Conservation (phyloP, 1,284 basidiomycete species). For the Clitocybe nebularis region DNA sequence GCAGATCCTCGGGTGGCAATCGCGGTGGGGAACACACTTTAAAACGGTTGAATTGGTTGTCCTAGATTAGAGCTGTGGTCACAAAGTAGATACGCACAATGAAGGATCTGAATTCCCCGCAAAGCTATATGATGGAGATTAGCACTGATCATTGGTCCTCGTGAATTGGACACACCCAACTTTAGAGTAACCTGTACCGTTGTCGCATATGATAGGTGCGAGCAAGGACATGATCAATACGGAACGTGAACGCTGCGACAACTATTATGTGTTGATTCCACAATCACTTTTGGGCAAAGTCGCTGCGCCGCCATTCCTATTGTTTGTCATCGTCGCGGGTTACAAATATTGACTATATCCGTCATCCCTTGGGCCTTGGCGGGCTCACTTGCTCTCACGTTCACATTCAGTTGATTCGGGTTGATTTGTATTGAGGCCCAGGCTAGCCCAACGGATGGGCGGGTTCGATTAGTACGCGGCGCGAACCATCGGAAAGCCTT, state of each 20-base stretch:
- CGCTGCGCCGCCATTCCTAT: too few species aligned
- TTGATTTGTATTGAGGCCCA: too few species aligned
- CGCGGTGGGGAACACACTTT: constrained; percentile 91
- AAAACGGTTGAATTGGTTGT: neutral
- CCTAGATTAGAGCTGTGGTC: constrained; percentile 5
- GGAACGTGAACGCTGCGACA: neutral
- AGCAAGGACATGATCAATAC: constrained; percentile 32
- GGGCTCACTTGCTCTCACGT: too few species aligned
- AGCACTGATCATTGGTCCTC: constrained; percentile 10
- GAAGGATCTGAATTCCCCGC: constrained; percentile 99
- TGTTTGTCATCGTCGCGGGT: neutral
- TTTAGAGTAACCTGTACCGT: constrained; percentile 97
- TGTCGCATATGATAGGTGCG: constrained; percentile 93
- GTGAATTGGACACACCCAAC: constrained; percentile 70
- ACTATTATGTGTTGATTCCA: too few species aligned
- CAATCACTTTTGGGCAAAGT: too few species aligned
- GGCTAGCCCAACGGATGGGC: too few species aligned
- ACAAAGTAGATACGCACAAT: constrained; percentile 57
- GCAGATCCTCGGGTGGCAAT: constrained; percentile 83
- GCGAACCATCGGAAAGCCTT: too few species aligned
- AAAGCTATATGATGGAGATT: constrained; percentile 55
- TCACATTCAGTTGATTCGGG: too few species aligned
- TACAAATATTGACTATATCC: too few species aligned
- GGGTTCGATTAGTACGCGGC: too few species aligned
- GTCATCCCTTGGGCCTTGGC: too few species aligned